phyloP scores from a whole-genome alignment of 1,284 basidiomycete species.

The Ustilago sp. region DNA sequence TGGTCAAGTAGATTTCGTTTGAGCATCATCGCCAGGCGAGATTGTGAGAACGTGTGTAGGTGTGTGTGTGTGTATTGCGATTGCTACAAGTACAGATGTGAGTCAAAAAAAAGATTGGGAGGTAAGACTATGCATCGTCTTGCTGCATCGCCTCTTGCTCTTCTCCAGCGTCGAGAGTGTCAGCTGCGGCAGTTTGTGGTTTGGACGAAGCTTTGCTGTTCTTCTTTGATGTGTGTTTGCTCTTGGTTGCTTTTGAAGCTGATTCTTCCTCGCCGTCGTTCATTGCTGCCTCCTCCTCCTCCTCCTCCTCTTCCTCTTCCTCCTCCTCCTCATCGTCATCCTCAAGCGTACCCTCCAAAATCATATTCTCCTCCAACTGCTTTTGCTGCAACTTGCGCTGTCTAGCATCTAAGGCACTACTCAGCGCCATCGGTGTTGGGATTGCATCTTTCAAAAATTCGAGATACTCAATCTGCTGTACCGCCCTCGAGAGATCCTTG shows the following conservation, averaged over 20 bases:
- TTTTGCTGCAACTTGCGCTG: conserved; percentile 36
- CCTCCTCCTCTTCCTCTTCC: conserved; percentile 31
- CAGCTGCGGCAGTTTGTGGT: background rate
- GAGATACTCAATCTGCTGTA: conserved; percentile 54
- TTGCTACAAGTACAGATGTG: conserved; percentile 10
- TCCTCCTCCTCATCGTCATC: conserved; percentile 35
- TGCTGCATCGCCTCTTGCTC: conserved; percentile 32
- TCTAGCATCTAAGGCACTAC: conserved; percentile 50
- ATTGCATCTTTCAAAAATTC: conserved; percentile 60
- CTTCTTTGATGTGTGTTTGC: conserved; percentile 23
- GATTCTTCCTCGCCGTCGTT: conserved; percentile 10
- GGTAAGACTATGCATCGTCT: conserved; percentile 11
- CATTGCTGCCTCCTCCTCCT: conserved; percentile 1
- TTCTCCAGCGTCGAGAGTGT: background rate
- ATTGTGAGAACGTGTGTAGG: background rate
- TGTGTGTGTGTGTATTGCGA: background rate
- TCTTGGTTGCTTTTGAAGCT: conserved; percentile 16
- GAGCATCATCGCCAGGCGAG: background rate
- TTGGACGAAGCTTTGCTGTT: conserved; percentile 25
- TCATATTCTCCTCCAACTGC: conserved; percentile 39
- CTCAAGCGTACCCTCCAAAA: conserved; percentile 41
- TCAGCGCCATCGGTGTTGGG: conserved; percentile 51
- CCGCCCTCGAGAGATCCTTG: conserved; percentile 60
- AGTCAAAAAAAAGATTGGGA: background rate
- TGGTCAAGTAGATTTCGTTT: conserved; percentile 5